A percentile compares a stretch with the other conserved stretches of the same genome.
phyloP scores from a whole-genome alignment of 2,329 filamentous ascomycete species.

The Trichoderma semiorbis region DNA sequence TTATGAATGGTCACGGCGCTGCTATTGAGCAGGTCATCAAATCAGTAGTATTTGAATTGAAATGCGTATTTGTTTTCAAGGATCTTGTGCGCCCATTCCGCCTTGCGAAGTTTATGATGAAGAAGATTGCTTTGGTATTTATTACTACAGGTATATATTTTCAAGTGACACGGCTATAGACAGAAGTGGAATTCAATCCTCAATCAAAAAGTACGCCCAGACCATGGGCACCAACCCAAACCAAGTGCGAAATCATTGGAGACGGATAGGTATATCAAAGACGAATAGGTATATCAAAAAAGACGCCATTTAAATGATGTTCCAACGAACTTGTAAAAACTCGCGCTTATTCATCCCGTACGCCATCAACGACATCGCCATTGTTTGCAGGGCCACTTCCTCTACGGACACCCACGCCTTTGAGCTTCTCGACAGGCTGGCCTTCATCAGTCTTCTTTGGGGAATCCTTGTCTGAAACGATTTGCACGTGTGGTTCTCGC shows the following conservation, averaged over 20 bases:
- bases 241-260: background rate
- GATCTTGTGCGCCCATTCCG: background rate
- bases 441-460: background rate
- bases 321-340: background rate
- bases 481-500: background rate
- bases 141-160: background rate
- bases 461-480: background rate
- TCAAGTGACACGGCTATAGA: background rate
- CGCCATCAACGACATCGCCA: conserved; percentile 6
- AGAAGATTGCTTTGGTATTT: background rate
- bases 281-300: background rate
- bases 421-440: conserved; percentile 29
- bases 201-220: background rate
- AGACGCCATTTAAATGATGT: background rate
- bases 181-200: background rate
- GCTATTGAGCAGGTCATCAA: background rate
- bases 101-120: background rate
- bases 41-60: conserved; percentile 14
- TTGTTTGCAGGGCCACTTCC: conserved; percentile 2
- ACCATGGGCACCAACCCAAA: background rate
- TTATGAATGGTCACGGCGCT: background rate
- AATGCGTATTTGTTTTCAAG: background rate
- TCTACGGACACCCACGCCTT: conserved; percentile 27
- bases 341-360: conserved; percentile 1
- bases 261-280: background rate